phyloP scores from a whole-genome alignment of 371 early-diverging fungal species.

The Haplosporangium sp. region DNA sequence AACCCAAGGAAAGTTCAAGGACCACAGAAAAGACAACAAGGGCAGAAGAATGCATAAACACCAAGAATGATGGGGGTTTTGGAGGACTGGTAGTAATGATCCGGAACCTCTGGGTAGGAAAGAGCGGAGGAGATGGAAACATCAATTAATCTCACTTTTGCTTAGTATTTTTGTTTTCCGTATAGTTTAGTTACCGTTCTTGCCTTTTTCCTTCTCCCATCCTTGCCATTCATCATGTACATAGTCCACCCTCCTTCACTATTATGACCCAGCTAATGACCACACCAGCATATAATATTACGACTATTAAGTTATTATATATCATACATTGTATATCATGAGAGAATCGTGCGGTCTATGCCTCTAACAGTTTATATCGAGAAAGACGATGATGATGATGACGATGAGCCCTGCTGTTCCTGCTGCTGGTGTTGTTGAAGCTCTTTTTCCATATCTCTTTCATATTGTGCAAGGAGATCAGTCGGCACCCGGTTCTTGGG shows the following conservation, averaged over 20 bases:
- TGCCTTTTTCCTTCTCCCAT: not conserved
- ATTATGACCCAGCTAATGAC: too few species aligned
- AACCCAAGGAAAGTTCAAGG: not conserved
- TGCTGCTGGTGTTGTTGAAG: slow-evolving; percentile 4
- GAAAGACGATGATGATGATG: slow-evolving; percentile 5
- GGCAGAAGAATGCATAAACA: not conserved
- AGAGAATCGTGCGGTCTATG: not conserved
- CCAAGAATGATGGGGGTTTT: slow-evolving; percentile 8
- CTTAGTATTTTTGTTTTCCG: not conserved
- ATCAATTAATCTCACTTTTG: slow-evolving; percentile 6
- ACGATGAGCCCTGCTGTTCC: not conserved
- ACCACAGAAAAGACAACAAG: not conserved
- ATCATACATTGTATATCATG: not conserved
- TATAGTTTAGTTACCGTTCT: not conserved
- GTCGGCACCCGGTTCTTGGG: not conserved
- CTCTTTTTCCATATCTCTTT: slow-evolving; percentile 18
- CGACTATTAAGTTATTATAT: not conserved
- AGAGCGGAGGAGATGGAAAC: slow-evolving; percentile 4
- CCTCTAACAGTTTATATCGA: not conserved
- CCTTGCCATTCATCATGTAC: slow-evolving; percentile 8
- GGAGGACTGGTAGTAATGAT: slow-evolving; percentile 34
- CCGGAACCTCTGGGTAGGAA: slow-evolving; percentile 25
- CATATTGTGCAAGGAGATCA: slow-evolving; percentile 26
- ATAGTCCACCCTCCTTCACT: not conserved
- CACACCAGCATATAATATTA: not conserved